Base-by-base conservation (phyloP, 2,329 filamentous ascomycete genomes). In the Aspergillus udagawae region DNA sequence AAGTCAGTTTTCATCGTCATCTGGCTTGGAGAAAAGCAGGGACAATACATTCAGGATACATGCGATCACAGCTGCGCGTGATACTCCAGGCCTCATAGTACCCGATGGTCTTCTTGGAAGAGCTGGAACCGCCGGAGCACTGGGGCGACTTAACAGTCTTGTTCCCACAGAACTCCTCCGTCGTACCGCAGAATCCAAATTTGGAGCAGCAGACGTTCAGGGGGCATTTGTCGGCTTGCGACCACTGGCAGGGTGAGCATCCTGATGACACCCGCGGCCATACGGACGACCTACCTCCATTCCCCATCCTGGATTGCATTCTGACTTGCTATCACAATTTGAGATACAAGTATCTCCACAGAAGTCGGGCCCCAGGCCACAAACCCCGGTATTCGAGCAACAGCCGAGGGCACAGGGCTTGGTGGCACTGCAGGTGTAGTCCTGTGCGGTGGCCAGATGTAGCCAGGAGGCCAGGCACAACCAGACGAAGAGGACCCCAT, bases 21-120 rank as follows among this genome's bases (percentile, higher is more conserved):
- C 35, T 38, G 9, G 35, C 35, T 38, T 6, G 17, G 4, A 38
- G 17, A 38, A n/a, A 38, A 27, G 25, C 25, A 27, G 25, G 25
- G 41, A 42, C 41, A 8, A 8, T 68, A 49, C 63, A 45, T 29
- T 56, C 51, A 9, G 60, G 55, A 29, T 47, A 53, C n/a, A 58
- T 48, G 8, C 9, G 17, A 51, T 65, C 53, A 52, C 72, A 74
- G 5, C 42, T 8, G 2, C 67, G 52, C 0, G 56, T 62, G 6
- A 41, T 49, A 1, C 60, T 56, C 71, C 70, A 77, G 3, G 57
- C 45, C 57, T 76, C 71, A 56, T 75, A 77, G 54, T 75, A 76
- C 1, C 73, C 74, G 20, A 75, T 69, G 3, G 56, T 54, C 21
- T 55, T 60, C 51, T 58, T 50, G 47, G 9, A 25, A 2, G 47